These are phyloP conservation scores for Metschnikowia matae DNA, from an alignment of 805 yeast species.

Conservation along the genomic window DNA sequence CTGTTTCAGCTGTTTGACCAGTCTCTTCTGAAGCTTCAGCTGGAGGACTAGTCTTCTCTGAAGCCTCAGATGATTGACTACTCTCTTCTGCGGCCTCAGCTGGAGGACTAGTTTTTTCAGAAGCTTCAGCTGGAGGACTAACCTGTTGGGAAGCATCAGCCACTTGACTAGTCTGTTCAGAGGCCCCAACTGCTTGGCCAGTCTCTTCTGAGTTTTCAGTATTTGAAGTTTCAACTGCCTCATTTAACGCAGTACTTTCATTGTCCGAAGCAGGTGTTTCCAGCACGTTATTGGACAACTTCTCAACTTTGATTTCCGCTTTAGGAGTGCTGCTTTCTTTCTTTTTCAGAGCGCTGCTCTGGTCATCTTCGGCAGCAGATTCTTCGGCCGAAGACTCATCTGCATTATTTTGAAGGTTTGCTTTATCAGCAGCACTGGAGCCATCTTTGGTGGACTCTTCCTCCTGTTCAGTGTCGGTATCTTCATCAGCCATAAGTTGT, in stretches of 20 bases:
- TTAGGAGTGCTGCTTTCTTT: background rate
- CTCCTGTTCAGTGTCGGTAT: constrained; percentile 6
- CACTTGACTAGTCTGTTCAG: background rate
- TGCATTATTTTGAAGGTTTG: background rate
- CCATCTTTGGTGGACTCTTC: background rate
- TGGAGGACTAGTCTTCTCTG: background rate
- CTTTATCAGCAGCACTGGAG: background rate
- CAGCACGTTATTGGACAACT: background rate
- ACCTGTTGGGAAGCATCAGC: background rate
- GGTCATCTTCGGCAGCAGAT: background rate
- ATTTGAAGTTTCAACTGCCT: background rate
- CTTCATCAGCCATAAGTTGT: constrained; percentile 8
- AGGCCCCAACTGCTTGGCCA: background rate
- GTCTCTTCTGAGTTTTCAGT: background rate
- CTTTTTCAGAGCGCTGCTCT: background rate
- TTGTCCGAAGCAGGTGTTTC: background rate
- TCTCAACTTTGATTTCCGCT: background rate
- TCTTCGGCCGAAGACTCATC: background rate
- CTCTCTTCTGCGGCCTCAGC: background rate
- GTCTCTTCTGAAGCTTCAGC: background rate
- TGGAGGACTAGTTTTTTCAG: background rate
- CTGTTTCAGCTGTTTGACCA: background rate
- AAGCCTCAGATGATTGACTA: background rate
- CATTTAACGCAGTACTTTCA: background rate
- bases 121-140: background rate